These are phyloP conservation scores for Ganoderma meredithae DNA, from an alignment of 1,284 basidiomycete genomes.

Conservation along the genomic window DNA sequence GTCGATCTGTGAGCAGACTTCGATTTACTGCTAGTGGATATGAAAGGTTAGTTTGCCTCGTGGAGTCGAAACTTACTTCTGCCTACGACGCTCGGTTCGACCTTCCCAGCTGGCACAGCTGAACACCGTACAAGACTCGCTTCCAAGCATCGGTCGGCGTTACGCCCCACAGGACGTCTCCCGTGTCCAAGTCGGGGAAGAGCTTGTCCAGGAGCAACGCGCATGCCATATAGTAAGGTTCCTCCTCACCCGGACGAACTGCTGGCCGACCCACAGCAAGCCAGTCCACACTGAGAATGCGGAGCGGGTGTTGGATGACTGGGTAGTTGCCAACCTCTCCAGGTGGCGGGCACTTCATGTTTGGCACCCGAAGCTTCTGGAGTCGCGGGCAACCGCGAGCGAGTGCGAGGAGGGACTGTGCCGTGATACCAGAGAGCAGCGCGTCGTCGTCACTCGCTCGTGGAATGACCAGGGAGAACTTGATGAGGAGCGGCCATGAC, in stretches of 20 bases:
- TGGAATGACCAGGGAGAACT: not conserved
- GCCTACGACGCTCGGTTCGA: not conserved
- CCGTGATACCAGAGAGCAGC: not conserved
- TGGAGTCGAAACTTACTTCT: not conserved
- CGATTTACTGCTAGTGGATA: too few relatives aligned
- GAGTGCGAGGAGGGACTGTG: not conserved
- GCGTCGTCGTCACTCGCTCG: not conserved
- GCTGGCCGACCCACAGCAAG: not conserved
- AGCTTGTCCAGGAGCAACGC: not conserved
- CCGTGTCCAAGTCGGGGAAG: not conserved
- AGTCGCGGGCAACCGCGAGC: not conserved
- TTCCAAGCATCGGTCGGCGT: not conserved
- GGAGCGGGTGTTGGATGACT: not conserved
- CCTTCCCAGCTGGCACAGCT: not conserved
- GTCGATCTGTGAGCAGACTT: too few relatives aligned
- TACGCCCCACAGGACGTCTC: not conserved
- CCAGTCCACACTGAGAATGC: not conserved
- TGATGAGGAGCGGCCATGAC: not conserved
- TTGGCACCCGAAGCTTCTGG: not conserved
- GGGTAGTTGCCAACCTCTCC: not conserved
- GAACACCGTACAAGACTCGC: not conserved
- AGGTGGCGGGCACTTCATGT: not conserved
- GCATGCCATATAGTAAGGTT: not conserved
- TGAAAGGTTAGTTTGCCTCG: too few relatives aligned
- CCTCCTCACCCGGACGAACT: not conserved